Evolutionary conservation across 1,284 basidiomycete species (phyloP).

Genomic region (Nidula niveotomentosa): DNA sequence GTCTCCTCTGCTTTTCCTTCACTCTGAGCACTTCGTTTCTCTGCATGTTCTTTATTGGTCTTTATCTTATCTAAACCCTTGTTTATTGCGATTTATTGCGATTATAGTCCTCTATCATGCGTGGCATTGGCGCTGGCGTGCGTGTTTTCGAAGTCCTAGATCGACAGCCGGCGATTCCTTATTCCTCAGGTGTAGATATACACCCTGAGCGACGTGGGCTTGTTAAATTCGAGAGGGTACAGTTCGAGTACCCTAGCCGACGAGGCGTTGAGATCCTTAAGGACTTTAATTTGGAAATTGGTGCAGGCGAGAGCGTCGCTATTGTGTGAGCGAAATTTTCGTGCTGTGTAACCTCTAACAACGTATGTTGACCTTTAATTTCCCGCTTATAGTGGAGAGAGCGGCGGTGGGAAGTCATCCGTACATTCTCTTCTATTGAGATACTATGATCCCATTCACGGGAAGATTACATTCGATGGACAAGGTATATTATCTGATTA

Average conservation of each 20-base stretch:
- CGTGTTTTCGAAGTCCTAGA: constrained; percentile 95
- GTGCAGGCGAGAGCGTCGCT: constrained; percentile 85
- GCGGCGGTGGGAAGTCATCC: constrained; percentile 91
- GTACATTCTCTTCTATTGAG: constrained; percentile 87
- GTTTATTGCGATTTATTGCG: background rate
- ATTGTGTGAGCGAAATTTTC: constrained; percentile 69
- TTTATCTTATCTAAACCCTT: too few relatives aligned
- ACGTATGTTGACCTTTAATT: background rate
- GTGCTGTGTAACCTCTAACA: background rate
- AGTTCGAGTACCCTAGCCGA: constrained; percentile 87
- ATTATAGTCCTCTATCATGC: constrained; percentile 77
- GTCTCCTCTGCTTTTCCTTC: background rate
- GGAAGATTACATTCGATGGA: constrained; percentile 84
- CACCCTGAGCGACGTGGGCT: constrained; percentile 57
- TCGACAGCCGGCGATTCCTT: constrained; percentile 70
- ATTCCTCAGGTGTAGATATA: constrained; percentile 59
- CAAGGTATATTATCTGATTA: constrained; percentile 50
- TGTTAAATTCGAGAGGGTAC: constrained; percentile 78
- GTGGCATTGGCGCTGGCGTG: constrained; percentile 89
- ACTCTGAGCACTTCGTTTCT: background rate
- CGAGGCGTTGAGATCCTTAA: constrained; percentile 78
- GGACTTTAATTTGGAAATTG: constrained; percentile 76
- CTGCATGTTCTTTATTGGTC: background rate
- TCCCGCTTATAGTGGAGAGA: constrained; percentile 63
- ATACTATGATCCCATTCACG: constrained; percentile 90